A percentile compares a stretch with the other conserved stretches of the same genome.
Evolutionary conservation across 257 asterid species (phyloP).

Genomic region (Marsdenia floribunda): DNA sequence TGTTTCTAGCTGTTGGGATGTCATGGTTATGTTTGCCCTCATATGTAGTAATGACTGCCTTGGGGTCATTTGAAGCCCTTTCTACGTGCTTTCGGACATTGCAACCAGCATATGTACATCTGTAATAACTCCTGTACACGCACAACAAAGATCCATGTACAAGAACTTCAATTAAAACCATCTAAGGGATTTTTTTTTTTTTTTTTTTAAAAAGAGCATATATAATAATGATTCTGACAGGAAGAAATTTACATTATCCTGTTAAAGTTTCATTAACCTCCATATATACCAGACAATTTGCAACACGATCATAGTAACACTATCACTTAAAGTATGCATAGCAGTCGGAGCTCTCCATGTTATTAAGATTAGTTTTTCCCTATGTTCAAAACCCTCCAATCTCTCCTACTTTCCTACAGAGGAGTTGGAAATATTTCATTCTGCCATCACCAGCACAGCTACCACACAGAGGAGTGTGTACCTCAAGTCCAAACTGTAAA

Average conservation of each 20-base stretch:
- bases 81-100: constrained; percentile 92
- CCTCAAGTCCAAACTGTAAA: background rate
- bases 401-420: background rate
- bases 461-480: background rate
- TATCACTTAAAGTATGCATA: background rate
- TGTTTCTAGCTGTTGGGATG: constrained; percentile 53
- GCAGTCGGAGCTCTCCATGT: background rate
- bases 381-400: background rate
- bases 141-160: background rate
- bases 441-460: background rate
- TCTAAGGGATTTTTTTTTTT: no score
- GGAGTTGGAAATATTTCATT: background rate
- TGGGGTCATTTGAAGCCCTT: constrained; percentile 80
- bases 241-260: background rate
- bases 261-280: background rate
- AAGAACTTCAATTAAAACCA: background rate
- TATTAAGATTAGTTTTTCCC: background rate
- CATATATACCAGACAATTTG: background rate
- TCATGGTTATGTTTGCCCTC: constrained; percentile 89
- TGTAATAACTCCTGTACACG: constrained; percentile 76
- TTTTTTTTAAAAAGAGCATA: no score
- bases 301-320: background rate
- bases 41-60: constrained; percentile 78
- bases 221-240: background rate
- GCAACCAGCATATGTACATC: constrained; percentile 82